Evolutionary conservation across 306 rosid genomes (phyloP).

Genomic region (Comarum palustre): DNA sequence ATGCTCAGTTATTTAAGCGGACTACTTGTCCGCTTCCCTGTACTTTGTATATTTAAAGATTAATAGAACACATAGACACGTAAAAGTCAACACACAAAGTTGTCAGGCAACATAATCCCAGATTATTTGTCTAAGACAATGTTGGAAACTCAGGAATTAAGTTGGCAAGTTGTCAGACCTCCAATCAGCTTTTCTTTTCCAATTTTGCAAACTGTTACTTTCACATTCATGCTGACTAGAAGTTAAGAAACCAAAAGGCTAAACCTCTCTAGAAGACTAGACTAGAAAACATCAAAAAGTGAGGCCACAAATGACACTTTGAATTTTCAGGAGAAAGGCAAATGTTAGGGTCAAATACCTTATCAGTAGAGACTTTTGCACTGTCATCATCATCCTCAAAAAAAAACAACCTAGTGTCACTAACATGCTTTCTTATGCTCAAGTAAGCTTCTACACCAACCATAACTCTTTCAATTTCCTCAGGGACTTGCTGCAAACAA

Average conservation of each 20-base stretch:
- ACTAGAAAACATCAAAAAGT: too few species aligned
- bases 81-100: not conserved
- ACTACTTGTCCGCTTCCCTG: too few species aligned
- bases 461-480: constrained; percentile 92
- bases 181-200: not conserved
- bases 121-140: too few species aligned
- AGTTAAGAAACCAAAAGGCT: constrained; percentile 1
- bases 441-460: constrained; percentile 88
- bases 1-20: too few species aligned
- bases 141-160: too few species aligned
- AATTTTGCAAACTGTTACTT: not conserved
- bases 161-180: not conserved
- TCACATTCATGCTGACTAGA: not conserved
- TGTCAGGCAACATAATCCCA: too few species aligned
- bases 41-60: not conserved
- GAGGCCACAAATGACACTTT: not conserved
- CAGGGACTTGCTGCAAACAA: constrained; percentile 85
- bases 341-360: constrained; percentile 41
- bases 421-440: constrained; percentile 76
- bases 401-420: constrained; percentile 69
- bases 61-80: not conserved
- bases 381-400: constrained; percentile 70
- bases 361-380: constrained; percentile 43
- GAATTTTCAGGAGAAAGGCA: not conserved
- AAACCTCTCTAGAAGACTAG: not conserved